phyloP scores from a whole-genome alignment of 2,329 filamentous ascomycete species.

The Botrytis paeoniae region DNA sequence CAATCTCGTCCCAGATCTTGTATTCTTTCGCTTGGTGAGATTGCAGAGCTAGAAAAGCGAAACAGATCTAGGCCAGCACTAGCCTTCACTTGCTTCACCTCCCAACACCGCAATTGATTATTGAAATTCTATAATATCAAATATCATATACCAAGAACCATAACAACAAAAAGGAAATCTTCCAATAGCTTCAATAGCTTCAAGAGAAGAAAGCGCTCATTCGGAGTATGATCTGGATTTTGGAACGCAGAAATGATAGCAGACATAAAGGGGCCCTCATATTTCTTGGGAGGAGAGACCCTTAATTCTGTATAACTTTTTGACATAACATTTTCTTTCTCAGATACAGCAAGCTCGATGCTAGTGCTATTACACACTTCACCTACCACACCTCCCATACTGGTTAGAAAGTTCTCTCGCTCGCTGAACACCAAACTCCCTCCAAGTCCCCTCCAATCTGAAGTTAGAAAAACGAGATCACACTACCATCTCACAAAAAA shows the following conservation, averaged over 20 bases:
- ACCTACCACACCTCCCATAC: not conserved
- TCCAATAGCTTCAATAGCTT: not conserved
- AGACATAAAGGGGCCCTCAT: no score
- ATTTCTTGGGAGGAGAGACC: no score
- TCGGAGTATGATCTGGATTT: not conserved
- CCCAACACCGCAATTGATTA: not conserved
- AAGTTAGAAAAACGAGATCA: not conserved
- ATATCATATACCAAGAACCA: not conserved
- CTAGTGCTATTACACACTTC: not conserved
- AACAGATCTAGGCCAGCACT: not conserved
- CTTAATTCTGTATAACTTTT: not conserved
- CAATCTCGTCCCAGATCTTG: not conserved
- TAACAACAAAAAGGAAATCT: not conserved
- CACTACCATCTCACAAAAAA: not conserved
- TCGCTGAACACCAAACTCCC: not conserved
- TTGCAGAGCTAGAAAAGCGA: not conserved
- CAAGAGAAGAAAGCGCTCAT: not conserved
- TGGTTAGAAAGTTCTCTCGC: not conserved
- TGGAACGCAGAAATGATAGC: no score
- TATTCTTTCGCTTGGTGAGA: not conserved
- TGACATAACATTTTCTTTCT: not conserved
- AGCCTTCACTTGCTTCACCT: not conserved
- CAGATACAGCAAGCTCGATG: not conserved
- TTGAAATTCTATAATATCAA: fast-evolving
- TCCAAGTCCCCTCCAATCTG: not conserved